These are phyloP conservation scores for Botrytis paeoniae DNA, from an alignment of 2,329 filamentous ascomycete species.

Conservation along the genomic window DNA sequence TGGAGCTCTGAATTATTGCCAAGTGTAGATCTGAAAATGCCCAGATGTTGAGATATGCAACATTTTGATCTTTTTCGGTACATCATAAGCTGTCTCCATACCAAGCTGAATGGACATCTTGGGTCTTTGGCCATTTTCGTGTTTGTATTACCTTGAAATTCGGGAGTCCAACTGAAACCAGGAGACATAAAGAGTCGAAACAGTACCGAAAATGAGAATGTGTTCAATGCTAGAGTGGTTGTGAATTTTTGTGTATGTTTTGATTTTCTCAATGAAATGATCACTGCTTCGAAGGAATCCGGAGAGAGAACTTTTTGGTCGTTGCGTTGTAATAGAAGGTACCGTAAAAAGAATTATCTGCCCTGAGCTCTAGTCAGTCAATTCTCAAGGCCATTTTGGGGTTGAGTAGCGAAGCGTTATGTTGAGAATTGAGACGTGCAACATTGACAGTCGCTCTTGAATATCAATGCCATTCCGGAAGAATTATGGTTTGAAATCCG, in stretches of 20 bases:
- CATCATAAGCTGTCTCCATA: not conserved
- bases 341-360: not conserved
- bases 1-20: not conserved
- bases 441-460: conserved; percentile 18
- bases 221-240: not conserved
- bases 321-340: not conserved
- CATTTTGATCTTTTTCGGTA: not conserved
- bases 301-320: not conserved
- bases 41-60: conserved; percentile 8
- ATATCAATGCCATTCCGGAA: conserved; percentile 17
- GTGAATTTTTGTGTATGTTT: not conserved
- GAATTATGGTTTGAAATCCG: conserved; percentile 16
- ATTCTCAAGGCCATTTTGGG: not conserved
- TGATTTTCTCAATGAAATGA: not conserved
- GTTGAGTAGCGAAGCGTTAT: not conserved
- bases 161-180: not conserved
- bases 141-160: not conserved
- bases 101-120: not conserved
- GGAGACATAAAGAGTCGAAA: no score
- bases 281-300: not conserved
- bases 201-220: no score
- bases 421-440: conserved; percentile 2
- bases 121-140: not conserved
- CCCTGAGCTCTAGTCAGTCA: not conserved
- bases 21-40: conserved; percentile 4